Base-by-base conservation (phyloP, 768 basidiomycete genomes). In the Naganishia randhawae region DNA sequence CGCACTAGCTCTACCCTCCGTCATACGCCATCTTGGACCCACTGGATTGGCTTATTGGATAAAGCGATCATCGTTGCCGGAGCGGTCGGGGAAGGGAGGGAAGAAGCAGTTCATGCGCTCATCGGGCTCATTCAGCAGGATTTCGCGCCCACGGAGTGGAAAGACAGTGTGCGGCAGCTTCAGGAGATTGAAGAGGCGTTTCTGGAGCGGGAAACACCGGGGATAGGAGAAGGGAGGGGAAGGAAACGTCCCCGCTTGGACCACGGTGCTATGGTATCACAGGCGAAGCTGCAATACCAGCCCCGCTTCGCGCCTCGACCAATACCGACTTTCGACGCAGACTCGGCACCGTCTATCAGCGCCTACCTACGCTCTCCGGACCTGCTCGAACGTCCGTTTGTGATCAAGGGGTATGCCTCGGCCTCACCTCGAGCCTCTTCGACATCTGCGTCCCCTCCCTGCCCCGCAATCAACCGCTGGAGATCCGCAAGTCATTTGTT, bases 381-480 rank as follows among this genome's bases (percentile, higher is more conserved):
- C 25, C 77, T 82, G 52, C 81, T 81, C 52, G 74, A 76, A 11
- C 67, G 71, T 0, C 94, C 96, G 0, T 96, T 98, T 80, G 84
- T 95, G 48, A 69, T 97, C 27, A 84, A 84, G 14, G 83, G 83
- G 1, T 88, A 84, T 79, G 85, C 86, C 10, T 67, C 65, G 25
- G 8, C 51, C 27, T 81, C 86, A 57, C 35, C 41, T 42, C 17
- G 37, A 32, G 25, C 42, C 17, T 22, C 32, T 13, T 25, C 57
- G 66, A 68, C n/a, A 61, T 41, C 50, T 33, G 50, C 11, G 41
- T 14, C 1, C 51, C 51, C 22, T 27, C 33, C 11, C 51, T 98
- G 93, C 93, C 89, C 91, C 6, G 95, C 95, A 0, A 71, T 91
- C 70, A 82, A 85, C 65, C 84, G 86, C 4, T 98, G 95, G 95